Conservation (phyloP, 2,329 filamentous ascomycete genomes). For the Bipolaris sorokiniana region DNA sequence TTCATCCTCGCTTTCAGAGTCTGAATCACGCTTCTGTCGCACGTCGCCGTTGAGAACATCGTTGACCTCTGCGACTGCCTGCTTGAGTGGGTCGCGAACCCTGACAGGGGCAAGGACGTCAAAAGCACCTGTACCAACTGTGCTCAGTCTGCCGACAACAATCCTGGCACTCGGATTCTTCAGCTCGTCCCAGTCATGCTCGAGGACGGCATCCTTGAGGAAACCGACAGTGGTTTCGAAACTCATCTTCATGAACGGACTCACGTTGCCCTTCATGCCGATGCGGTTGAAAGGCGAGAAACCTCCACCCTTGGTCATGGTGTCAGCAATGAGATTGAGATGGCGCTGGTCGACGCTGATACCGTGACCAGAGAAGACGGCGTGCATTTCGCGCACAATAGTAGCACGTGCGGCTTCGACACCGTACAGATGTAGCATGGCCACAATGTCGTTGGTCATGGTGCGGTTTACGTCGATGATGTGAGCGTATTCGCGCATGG, state of each 20-base stretch:
- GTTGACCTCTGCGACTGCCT: slow-evolving; percentile 15
- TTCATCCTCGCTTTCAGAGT: slow-evolving; percentile 18
- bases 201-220: slow-evolving; percentile 87
- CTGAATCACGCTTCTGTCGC: slow-evolving; percentile 11
- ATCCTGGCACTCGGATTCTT: slow-evolving; percentile 84
- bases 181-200: slow-evolving; percentile 89
- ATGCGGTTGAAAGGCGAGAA: slow-evolving; percentile 94
- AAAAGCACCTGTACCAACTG: slow-evolving; percentile 88
- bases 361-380: slow-evolving; percentile 87
- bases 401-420: slow-evolving; percentile 89
- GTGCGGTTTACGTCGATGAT: slow-evolving; percentile 85
- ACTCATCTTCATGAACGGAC: slow-evolving; percentile 97
- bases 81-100: slow-evolving; percentile 38
- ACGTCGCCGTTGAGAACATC: slow-evolving; percentile 19
- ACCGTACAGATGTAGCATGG: slow-evolving; percentile 84
- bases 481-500: slow-evolving; percentile 87
- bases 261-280: slow-evolving; percentile 82
- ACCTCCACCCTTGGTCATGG: slow-evolving; percentile 92
- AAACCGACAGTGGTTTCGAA: slow-evolving; percentile 97
- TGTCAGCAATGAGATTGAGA: slow-evolving; percentile 92
- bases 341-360: slow-evolving; percentile 92
- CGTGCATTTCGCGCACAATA: slow-evolving; percentile 84
- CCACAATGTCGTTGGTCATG: slow-evolving; percentile 89
- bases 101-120: slow-evolving; percentile 69
- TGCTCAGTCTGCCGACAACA: slow-evolving; percentile 82